A percentile compares a stretch with the other conserved stretches of the same genome.
These are phyloP conservation scores for Tulasnella sp. DNA, from an alignment of 768 basidiomycete genomes.

Conservation along the genomic window DNA sequence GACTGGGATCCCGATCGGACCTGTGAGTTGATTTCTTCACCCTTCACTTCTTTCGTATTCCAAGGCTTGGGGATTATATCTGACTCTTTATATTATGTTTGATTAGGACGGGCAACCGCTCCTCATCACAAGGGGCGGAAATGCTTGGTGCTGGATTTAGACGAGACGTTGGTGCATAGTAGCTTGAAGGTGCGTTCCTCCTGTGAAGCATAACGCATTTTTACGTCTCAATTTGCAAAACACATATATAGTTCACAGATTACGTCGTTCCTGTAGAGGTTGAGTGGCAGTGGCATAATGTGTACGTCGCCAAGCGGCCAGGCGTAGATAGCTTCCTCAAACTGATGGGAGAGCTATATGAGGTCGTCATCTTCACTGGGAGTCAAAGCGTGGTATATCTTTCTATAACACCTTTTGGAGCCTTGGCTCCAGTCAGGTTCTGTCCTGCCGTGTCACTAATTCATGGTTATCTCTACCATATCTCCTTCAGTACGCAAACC, in stretches of 20 bases:
- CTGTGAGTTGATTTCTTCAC: constrained; percentile 42
- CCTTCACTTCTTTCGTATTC: background rate
- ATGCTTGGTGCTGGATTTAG: constrained; percentile 91
- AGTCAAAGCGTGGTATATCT: constrained; percentile 88
- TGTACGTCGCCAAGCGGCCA: constrained; percentile 97
- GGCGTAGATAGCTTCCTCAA: constrained; percentile 95
- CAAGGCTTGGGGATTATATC: background rate
- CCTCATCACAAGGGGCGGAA: constrained; percentile 79
- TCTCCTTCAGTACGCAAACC: constrained; percentile 94
- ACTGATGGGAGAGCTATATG: constrained; percentile 97
- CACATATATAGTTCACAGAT: constrained; percentile 66
- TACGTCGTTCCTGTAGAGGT: constrained; percentile 99
- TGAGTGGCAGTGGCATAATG: constrained; percentile 96
- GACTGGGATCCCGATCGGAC: constrained; percentile 87
- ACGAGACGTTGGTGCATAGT: constrained; percentile 93
- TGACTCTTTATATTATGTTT: background rate
- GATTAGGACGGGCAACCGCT: constrained; percentile 68
- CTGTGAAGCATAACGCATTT: no score
- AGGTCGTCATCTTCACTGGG: constrained; percentile 96
- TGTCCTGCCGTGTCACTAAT: no score
- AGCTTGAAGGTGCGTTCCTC: constrained; percentile 83
- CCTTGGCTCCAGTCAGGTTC: background rate
- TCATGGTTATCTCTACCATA: constrained; percentile 15
- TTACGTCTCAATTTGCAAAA: background rate
- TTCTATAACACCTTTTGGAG: no score